Evolutionary conservation across 2,329 filamentous ascomycete genomes (phyloP).

Genomic region (Ramularia collo-cygni): DNA sequence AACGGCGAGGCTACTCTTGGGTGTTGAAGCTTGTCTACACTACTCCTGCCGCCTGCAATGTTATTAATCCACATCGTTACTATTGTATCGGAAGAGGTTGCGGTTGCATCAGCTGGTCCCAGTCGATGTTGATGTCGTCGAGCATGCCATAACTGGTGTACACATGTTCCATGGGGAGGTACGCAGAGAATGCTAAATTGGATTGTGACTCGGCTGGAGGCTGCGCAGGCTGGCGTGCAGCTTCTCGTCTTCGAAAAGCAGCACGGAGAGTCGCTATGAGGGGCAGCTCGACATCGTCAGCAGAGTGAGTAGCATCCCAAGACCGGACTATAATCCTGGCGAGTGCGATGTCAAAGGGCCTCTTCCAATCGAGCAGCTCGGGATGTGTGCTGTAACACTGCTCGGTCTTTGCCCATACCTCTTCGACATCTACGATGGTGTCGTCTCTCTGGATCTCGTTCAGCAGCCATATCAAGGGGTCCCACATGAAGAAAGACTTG

Average conservation of each 20-base stretch:
- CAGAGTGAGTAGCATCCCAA: conserved; percentile 32
- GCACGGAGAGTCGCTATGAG: conserved; percentile 12
- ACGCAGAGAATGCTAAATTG: too few species aligned
- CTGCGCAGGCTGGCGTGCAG: conserved; percentile 4
- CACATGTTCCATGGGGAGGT: too few species aligned
- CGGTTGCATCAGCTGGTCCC: too few species aligned
- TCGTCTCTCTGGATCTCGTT: conserved; percentile 27
- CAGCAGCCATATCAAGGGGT: conserved; percentile 33
- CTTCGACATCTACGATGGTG: conserved; percentile 17
- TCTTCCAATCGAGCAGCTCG: conserved; percentile 32
- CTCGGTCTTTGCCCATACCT: conserved; percentile 41
- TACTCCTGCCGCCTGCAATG: too few species aligned
- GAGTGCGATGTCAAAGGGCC: conserved; percentile 38
- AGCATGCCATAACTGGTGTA: too few species aligned
- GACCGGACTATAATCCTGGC: conserved; percentile 39
- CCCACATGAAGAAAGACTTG: conserved; percentile 44
- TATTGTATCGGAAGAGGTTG: too few species aligned
- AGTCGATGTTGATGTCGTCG: too few species aligned
- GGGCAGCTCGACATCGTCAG: conserved; percentile 6
- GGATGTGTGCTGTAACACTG: conserved; percentile 39
- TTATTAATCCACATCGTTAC: too few species aligned
- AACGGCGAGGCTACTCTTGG: too few species aligned
- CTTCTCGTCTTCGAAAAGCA: conserved; percentile 10
- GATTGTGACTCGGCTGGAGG: too few species aligned
- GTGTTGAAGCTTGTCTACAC: too few species aligned